Percentiles rank a stretch among this genome's conserved stretches.
Evolutionary conservation across 768 basidiomycete genomes (phyloP).

Genomic region (Pleurotus platypus): DNA sequence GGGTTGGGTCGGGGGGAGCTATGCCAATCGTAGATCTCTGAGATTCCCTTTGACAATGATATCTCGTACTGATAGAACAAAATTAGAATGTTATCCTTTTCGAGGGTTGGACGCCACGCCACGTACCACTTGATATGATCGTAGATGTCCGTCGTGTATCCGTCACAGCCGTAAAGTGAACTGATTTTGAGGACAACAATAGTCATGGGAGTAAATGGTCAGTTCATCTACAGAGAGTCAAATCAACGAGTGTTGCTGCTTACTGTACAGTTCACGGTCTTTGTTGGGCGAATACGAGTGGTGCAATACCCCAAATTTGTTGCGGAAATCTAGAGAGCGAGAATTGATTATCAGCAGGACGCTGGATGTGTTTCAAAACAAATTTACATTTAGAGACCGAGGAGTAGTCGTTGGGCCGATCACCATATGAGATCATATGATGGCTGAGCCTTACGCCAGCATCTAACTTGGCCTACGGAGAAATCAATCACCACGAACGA

Average conservation of each 20-base stretch:
- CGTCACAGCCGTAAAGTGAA: conserved; percentile 80
- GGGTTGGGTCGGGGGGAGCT: conserved; percentile 10
- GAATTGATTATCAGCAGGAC: conserved; percentile 1
- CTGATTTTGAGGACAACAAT: conserved; percentile 27
- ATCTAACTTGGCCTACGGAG: conserved; percentile 62
- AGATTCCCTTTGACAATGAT: conserved; percentile 68
- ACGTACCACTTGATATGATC: conserved; percentile 71
- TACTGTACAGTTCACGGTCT: conserved; percentile 70
- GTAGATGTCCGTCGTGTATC: conserved; percentile 70
- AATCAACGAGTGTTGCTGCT: conserved; percentile 18
- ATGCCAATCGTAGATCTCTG: conserved; percentile 54
- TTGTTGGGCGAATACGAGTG: conserved; percentile 66
- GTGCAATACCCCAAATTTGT: conserved; percentile 70
- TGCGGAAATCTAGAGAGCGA: conserved; percentile 57
- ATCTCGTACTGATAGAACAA: conserved; percentile 49
- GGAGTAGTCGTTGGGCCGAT: conserved; percentile 77
- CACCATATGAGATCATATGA: conserved; percentile 68
- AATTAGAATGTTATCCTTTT: not conserved
- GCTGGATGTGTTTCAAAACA: too few relatives aligned
- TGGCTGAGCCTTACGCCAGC: conserved; percentile 70
- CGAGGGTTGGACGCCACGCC: conserved; percentile 5
- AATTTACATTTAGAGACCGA: conserved; percentile 65
- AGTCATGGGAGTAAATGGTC: too few relatives aligned
- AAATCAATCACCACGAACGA: not conserved
- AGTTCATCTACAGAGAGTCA: too few relatives aligned